Evolutionary conservation across 1,284 basidiomycete genomes (phyloP), one percentile per base, ranked within the genome.

Genomic region (Apiotrichum sp.): DNA sequence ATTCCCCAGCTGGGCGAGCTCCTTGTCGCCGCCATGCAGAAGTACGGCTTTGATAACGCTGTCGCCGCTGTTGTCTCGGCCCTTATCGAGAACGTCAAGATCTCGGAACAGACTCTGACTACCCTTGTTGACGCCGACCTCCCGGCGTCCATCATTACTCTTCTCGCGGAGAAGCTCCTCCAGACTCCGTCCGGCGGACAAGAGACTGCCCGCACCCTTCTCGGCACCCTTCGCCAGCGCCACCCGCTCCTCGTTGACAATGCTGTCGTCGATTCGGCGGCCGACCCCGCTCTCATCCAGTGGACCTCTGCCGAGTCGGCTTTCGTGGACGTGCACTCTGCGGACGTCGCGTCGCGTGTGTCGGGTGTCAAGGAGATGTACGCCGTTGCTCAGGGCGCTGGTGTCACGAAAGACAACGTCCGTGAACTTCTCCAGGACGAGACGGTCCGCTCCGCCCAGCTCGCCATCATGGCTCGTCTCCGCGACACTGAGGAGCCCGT

Each of bases 401-500:
- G 57, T 16, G 32, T 61, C 40, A 49, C 53, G 16, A 22, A 45
- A 4, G 48, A 47, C 36, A 56, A 62, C 38, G 61, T 56, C 3
- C 48, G 52, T 1, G 49, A 48, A 34, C 41, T 58, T 38, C 48
- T 49, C 38, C 49, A 57, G 1, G 47, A 64, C 22, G 60, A 61
- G 32, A 65, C 68, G 47, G 53, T 62, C 13, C 42, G 52, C 1
- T 71, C 72, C 5, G 62, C 72, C n/a, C 66, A 65, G 47, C 60
- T 67, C 7, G 69, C 72, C 2, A 44, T 79, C 4, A 53, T 85
- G 16, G 80, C 83, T 11, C 82, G 88, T 2, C 69, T 88, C 3
- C 80, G 84, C 48, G 91, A 95, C 65, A 78, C 80, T 4, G 80
- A 83, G 38, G 59, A 76, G 1, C 64, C 73, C 0, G 86, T 93